Evolutionary conservation across 139 green algal species (phyloP).

Genomic region (Chlorella sp.): DNA sequence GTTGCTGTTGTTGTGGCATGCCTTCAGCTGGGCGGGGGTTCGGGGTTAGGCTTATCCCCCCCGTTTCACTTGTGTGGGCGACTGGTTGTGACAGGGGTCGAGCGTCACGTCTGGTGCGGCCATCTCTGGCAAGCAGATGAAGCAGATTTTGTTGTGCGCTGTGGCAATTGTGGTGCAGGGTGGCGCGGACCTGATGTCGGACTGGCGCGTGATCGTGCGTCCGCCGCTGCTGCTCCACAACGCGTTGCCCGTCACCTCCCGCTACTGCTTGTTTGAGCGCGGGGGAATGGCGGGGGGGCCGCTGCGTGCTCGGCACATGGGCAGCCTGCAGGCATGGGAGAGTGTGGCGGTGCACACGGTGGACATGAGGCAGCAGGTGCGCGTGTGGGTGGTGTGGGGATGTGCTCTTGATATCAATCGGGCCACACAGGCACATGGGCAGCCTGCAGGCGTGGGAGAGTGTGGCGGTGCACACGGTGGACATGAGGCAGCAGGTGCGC

Average conservation of each 20-base stretch:
- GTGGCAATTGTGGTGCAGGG: slow-evolving; percentile 19
- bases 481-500: slow-evolving; percentile 56
- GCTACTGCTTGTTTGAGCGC: slow-evolving; percentile 58
- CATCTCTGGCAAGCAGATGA: too few species aligned
- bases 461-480: slow-evolving; percentile 41
- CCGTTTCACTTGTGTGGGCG: too few species aligned
- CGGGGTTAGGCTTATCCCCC: too few species aligned
- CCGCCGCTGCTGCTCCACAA: slow-evolving; percentile 74
- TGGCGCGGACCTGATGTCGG: slow-evolving; percentile 21
- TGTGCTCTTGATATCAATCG: neutral
- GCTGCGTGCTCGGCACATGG: slow-evolving; percentile 41
- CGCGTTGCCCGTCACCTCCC: slow-evolving; percentile 57
- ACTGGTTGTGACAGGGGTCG: too few species aligned
- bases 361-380: slow-evolving; percentile 57
- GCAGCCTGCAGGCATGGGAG: slow-evolving; percentile 31
- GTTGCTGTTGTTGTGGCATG: too few species aligned
- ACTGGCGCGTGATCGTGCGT: slow-evolving; percentile 66
- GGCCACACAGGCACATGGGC: slow-evolving; percentile 28
- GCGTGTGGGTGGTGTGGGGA: neutral
- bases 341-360: slow-evolving; percentile 38
- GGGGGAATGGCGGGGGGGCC: neutral
- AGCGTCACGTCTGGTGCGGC: too few species aligned
- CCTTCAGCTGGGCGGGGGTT: too few species aligned
- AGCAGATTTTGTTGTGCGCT: too few species aligned
- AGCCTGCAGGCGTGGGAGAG: slow-evolving; percentile 29